Conservation (phyloP, 306 rosid species). For the Corylus avellana region DNA sequence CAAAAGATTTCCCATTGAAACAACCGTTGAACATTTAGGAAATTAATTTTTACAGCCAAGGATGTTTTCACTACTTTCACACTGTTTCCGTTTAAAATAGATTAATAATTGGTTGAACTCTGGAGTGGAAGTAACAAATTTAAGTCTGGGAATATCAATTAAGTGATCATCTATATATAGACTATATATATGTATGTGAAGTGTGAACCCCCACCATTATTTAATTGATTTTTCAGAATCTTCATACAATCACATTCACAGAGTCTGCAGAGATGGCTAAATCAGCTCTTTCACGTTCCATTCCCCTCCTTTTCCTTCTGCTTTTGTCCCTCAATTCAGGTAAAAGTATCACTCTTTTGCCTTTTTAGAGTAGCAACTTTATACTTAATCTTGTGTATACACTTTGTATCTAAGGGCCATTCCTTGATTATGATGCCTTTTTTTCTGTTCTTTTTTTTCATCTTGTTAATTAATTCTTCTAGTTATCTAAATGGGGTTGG, state of each 20-base stretch:
- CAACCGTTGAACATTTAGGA: no score
- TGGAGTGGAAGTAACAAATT: neutral
- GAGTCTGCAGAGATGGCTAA: conserved; percentile 24
- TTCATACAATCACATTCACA: neutral
- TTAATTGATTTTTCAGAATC: conserved; percentile 11
- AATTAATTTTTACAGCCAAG: no score
- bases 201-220: conserved; percentile 3
- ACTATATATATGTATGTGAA: no score
- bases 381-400: neutral
- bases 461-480: neutral
- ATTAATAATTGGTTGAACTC: no score
- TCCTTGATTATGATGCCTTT: no score
- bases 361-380: neutral
- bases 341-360: neutral
- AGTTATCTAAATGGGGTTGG: neutral
- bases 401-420: no score
- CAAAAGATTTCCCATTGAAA: neutral
- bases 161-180: conserved; percentile 2
- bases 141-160: conserved; percentile 3
- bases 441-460: neutral
- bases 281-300: conserved; percentile 16
- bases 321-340: conserved; percentile 36
- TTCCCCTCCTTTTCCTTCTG: conserved; percentile 18
- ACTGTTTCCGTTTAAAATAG: no score
- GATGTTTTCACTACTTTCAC: no score